Evolutionary conservation across 164 flowering plant genomes (phyloP).

Genomic region (Magnolia officinalis): DNA sequence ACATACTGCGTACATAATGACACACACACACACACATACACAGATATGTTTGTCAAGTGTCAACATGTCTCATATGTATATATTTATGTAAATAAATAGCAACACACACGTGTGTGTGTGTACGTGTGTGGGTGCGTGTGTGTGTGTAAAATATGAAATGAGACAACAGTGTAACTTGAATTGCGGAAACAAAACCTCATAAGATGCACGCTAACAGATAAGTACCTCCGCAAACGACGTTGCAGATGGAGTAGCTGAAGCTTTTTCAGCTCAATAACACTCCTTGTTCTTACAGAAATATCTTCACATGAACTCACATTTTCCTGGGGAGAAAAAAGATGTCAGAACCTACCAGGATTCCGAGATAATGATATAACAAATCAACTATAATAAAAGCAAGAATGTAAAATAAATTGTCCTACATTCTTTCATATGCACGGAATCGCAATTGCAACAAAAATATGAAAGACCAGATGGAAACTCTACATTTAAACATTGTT

Average conservation of each 20-base stretch:
- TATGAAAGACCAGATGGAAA: neutral
- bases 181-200: neutral
- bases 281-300: conserved; percentile 85
- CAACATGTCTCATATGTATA: too few relatives aligned
- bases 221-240: conserved; percentile 76
- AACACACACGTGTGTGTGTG: neutral
- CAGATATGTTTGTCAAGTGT: too few relatives aligned
- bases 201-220: neutral
- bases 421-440: neutral
- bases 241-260: conserved; percentile 89
- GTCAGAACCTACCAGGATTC: neutral
- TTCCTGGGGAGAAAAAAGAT: conserved; percentile 42
- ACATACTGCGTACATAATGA: too few relatives aligned
- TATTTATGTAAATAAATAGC: too few relatives aligned
- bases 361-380: neutral
- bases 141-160: neutral
- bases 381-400: neutral
- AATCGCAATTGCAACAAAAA: neutral
- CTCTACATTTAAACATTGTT: too few relatives aligned
- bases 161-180: neutral
- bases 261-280: conserved; percentile 96
- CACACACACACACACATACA: neutral
- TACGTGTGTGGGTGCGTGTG: neutral
- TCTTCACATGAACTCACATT: conserved; percentile 86
- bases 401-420: neutral